Percentiles rank a stretch among this genome's conserved stretches.
These are phyloP conservation scores for Moesziomyces sp. DNA, from an alignment of 1,284 basidiomycete species.

Conservation along the genomic window DNA sequence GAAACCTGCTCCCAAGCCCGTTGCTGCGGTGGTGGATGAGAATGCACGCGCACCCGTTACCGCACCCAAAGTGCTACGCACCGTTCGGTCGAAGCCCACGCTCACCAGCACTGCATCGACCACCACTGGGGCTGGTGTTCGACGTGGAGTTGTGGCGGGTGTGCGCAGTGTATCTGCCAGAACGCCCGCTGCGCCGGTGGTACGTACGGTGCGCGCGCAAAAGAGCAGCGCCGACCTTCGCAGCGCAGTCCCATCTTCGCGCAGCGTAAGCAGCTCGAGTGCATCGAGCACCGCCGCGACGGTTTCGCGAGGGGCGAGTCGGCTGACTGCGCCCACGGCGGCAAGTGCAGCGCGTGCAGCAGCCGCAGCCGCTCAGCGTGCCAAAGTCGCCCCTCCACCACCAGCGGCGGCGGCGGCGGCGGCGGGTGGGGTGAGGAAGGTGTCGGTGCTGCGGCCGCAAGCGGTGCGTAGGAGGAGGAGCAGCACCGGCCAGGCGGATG, in stretches of 20 bases:
- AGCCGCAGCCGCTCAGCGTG: not conserved
- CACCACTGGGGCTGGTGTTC: conserved; percentile 1
- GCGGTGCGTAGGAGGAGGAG: conserved; percentile 14
- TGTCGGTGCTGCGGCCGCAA: not conserved
- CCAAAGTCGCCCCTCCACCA: not conserved
- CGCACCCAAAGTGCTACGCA: conserved; percentile 4
- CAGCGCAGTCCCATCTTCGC: not conserved
- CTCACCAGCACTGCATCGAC: not conserved
- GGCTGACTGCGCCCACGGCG: conserved; percentile 35
- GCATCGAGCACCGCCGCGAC: conserved; percentile 19
- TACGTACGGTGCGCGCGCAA: conserved; percentile 15
- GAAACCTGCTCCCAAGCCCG: not conserved
- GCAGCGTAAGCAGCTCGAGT: conserved; percentile 5
- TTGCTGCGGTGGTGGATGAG: conserved; percentile 5
- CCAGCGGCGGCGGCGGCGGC: not conserved
- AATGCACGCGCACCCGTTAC: conserved; percentile 6
- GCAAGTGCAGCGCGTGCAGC: conserved; percentile 35
- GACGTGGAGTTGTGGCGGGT: not conserved
- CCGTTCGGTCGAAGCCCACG: conserved; percentile 9
- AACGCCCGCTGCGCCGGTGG: not conserved
- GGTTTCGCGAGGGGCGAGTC: conserved; percentile 2
- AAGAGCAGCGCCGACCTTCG: conserved; percentile 24
- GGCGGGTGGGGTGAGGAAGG: conserved; percentile 6
- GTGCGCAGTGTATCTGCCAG: conserved; percentile 21
- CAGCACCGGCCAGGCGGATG: conserved; percentile 30